Conservation (phyloP, 306 rosid genomes). For the Rosa rugosa region DNA sequence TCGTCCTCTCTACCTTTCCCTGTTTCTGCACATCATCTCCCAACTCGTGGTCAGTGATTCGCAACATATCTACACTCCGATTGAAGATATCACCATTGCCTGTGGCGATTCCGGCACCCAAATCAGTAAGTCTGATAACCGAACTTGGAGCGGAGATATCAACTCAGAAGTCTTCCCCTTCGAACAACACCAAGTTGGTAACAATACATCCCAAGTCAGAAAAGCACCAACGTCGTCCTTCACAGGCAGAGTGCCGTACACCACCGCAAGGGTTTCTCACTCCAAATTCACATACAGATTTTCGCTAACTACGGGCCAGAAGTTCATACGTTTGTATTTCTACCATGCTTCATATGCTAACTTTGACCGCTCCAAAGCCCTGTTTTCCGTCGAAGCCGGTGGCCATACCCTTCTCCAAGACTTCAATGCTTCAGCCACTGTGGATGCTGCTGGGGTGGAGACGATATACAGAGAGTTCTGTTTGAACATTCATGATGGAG, state of each 20-base stretch:
- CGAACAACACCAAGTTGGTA: neutral
- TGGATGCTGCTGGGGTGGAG: neutral
- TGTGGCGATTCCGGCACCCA: constrained; percentile 20
- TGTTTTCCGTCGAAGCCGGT: constrained; percentile 16
- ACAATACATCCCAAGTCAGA: neutral
- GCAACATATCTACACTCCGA: neutral
- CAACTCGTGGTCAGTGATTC: neutral
- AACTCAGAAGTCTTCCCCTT: neutral
- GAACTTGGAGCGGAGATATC: constrained; percentile 22
- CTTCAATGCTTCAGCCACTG: constrained; percentile 16
- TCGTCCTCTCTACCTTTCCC: neutral
- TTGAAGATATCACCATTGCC: neutral
- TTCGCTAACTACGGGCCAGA: constrained; percentile 8
- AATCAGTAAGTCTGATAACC: neutral
- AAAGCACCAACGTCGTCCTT: neutral
- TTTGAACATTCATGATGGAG: neutral
- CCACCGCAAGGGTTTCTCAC: neutral
- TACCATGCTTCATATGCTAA: neutral
- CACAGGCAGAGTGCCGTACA: neutral
- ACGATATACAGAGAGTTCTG: neutral
- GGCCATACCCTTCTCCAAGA: constrained; percentile 16
- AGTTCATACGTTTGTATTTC: constrained; percentile 23
- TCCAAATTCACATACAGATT: constrained; percentile 13
- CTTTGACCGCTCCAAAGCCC: constrained; percentile 3
- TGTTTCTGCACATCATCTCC: neutral